Evolutionary conservation across 2,329 filamentous ascomycete species (phyloP), one percentile per base, ranked within the genome.

Genomic region (Gyromitra esculenta): DNA sequence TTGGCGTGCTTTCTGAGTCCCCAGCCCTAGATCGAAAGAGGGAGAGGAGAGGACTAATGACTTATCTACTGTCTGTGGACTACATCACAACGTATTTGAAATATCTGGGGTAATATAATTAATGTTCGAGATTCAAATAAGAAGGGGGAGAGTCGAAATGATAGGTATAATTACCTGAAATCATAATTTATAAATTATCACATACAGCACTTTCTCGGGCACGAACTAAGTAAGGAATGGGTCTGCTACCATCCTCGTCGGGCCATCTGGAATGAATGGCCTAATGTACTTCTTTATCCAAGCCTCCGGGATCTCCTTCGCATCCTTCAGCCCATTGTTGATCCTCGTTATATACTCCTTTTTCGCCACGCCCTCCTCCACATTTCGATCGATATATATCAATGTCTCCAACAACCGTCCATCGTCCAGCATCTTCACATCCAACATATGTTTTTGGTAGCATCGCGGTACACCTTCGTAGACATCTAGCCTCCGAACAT

Each of bases 401-500:
- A 80, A 48, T 2, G 57, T 35, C 13, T 39, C 41, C 25, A 75
- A 25, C 13, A 57, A n/a, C 13, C 57, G 57, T n/a, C n/a, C 62
- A 76, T 69, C 69, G 35, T 50, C 74, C 25, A 66, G 9, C 60
- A 57, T 43, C 63, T 67, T 68, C 39, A 56, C 68, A n/a, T 59
- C 31, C n/a, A 43, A n/a, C 25, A 66, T 68, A 9, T 70, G 37
- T 45, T 91, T 91, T 57, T 86, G 85, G 81, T 92, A 92, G 0
- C 86, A 86, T 0, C 81, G 80, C 0, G 89, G 89, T 0, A 92
- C 90, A 52, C 89, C 90, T 82, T 92, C 90, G 79, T 86, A 88
- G 0, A 70, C 63, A 80, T 91, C 89, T 0, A 91, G 84, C 0
- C 70, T 76, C 1, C 77, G 81, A 81, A 90, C 88, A 80, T 91